Evolutionary conservation across 177 flowering plant genomes (phyloP), one percentile per base, ranked within the genome.

Genomic region (Vitis hybrid): DNA sequence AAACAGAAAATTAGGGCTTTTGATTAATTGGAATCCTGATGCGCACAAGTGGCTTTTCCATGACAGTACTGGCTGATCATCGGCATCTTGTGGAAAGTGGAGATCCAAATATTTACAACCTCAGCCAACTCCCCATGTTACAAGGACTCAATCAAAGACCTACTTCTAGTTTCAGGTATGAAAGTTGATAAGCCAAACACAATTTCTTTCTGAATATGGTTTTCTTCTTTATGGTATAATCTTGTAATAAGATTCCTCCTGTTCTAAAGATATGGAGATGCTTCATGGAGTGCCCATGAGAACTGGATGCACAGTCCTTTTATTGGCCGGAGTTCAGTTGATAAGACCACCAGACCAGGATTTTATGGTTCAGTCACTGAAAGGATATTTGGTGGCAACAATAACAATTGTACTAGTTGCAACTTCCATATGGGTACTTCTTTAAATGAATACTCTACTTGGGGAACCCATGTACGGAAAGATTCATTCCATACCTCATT

Each of bases 81-180:
- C 68, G 86, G 68, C 78, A 80, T 75, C 69, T 87, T 56, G 58
- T 79, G 72, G 90, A 83, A 73, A 70, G 76, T 71, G 82, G 80
- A 59, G 87, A 86, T 71, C 72, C 76, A 12, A 84, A 87, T 59
- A 73, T 86, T 65, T 86, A 78, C 66, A 84, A 82, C 63, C 81
- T 84, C 52, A 84, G 87, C 73, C 89, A 86, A 71, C 79, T 86
- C 56, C 87, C 91, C 17, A 82, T 84, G 85, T 76, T 86, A 11
- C 85, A 81, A 74, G 82, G 82, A 44, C 76, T 76, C 59, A 83
- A 70, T 61, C 81, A 68, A 67, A 67, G 73, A 57, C 76, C 73
- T 13, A 51, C 3, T 59, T 75, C 85, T 47, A 68, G 31, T 31
- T 82, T 78, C 73, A 79, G 88, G 89, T 85, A 79, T 2, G 47